Evolutionary conservation across 1,284 basidiomycete genomes (phyloP), one percentile per base, ranked within the genome.

Genomic region (Cryptococcus maquisensis): DNA sequence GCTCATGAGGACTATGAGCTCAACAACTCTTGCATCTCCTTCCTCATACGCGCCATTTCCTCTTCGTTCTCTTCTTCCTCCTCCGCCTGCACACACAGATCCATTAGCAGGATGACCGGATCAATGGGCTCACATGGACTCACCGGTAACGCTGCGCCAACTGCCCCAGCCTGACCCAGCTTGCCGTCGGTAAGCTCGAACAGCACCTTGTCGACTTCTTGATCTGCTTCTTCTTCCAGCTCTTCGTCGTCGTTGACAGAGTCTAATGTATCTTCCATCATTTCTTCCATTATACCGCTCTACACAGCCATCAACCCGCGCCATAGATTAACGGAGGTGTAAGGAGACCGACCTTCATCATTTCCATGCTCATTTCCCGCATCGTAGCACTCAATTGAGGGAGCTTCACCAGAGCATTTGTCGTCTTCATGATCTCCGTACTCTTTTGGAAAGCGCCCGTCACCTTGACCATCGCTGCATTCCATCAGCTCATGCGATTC

Each of bases 401-500:
- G 36, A 98, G 80, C 71, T 86, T 93, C 67, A 98, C 81, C 44
- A 98, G 82, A 46, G 86, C 80, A 76, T 97, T 98, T 4, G 94
- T 95, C 35, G 94, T 81, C 78, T 90, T 98, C 95, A 99, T 98
- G 61, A 98, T 98, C 77, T 98, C 95, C 1, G 95, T 94, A 10
- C 91, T 95, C 77, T 94, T 98, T 78, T 97, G 93, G 64, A 99
- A 80, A 21, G 91, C 85, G 8, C 96, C 96, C 3, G 96, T 98
- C 40, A 98, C 91, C 78, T 98, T 99, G 66, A 87, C 79, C 88
- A 98, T 92, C 0, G 96, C 96, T 98, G 37, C 21, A n/a, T 20
- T 18, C 21, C n/a, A 28, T 54, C 42, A 49, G 49, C 52, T 20
- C 36, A 20, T 51, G 10, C 28, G 16, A 36, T 10, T 12, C 15